Evolutionary conservation across 768 basidiomycete species (phyloP).

Genomic region (Austroboletus festivus): DNA sequence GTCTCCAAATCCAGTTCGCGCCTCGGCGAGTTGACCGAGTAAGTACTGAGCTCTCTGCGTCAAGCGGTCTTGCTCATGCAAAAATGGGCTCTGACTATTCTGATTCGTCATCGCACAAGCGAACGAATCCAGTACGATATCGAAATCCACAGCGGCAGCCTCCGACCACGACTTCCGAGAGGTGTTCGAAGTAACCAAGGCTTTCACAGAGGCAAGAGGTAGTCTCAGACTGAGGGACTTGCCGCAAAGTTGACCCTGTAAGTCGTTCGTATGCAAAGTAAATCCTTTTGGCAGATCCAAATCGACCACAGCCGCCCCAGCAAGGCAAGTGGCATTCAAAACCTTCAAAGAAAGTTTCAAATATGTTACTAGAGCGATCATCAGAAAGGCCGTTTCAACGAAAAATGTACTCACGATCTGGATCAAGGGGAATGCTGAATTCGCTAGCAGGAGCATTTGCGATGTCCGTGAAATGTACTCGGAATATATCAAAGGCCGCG

Average conservation of each 20-base stretch:
- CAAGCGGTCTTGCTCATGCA: constrained; percentile 64
- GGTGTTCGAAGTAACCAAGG: constrained; percentile 44
- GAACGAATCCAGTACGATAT: constrained; percentile 68
- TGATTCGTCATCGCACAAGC: constrained; percentile 49
- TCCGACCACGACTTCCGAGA: constrained; percentile 61
- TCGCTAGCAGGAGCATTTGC: constrained; percentile 79
- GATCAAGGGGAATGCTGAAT: constrained; percentile 58
- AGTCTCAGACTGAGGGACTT: constrained; percentile 60
- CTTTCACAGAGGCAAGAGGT: constrained; percentile 46
- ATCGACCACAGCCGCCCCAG: constrained; percentile 51
- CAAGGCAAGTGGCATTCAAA: constrained; percentile 55
- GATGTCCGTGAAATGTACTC: constrained; percentile 67
- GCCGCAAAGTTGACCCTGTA: constrained; percentile 64
- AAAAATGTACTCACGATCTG: constrained; percentile 61
- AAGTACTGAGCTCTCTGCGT: constrained; percentile 63
- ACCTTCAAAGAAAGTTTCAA: constrained; percentile 60
- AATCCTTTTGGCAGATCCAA: constrained; percentile 58
- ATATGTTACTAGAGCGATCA: constrained; percentile 66
- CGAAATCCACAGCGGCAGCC: constrained; percentile 50
- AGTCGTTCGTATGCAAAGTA: constrained; percentile 67
- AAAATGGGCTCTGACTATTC: constrained; percentile 62
- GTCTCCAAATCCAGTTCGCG: constrained; percentile 6
- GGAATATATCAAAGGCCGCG: constrained; percentile 56
- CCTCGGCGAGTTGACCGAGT: constrained; percentile 35
- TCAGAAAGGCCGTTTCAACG: constrained; percentile 1